Conservation (phyloP, 305 asterid species). For the Fraxinus paxiana region DNA sequence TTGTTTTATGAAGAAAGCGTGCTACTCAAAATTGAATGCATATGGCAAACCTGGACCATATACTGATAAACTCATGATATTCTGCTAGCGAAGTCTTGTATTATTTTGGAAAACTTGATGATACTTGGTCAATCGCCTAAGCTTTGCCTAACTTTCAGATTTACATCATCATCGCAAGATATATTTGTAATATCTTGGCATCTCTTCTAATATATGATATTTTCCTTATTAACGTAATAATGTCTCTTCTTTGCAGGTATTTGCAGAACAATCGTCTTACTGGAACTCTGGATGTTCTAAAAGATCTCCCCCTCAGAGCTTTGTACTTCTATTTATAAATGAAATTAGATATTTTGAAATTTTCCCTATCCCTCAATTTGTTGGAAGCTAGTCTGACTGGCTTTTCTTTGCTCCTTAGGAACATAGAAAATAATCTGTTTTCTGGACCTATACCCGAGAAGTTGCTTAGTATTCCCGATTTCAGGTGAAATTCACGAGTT, state of each 20-base stretch:
- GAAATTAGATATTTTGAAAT: not conserved
- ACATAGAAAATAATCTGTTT: conserved; percentile 77
- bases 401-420: conserved; percentile 41
- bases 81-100: not conserved
- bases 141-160: not conserved
- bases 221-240: conserved; percentile 13
- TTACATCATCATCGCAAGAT: not conserved
- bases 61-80: not conserved
- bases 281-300: conserved; percentile 79
- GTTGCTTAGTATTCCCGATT: conserved; percentile 58
- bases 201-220: not conserved
- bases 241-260: conserved; percentile 44
- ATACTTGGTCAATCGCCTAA: not conserved
- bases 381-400: conserved; percentile 7
- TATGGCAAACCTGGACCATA: not conserved
- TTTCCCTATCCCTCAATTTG: not conserved
- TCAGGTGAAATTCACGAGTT: conserved; percentile 53
- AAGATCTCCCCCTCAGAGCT: conserved; percentile 64
- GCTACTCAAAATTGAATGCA: not conserved
- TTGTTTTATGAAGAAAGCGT: not conserved
- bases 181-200: not conserved
- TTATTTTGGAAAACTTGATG: not conserved
- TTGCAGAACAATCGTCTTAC: conserved; percentile 79
- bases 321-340: conserved; percentile 45
- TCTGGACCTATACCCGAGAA: conserved; percentile 87